Evolutionary conservation across 306 rosid species (phyloP).

Genomic region (Vigna mungo): DNA sequence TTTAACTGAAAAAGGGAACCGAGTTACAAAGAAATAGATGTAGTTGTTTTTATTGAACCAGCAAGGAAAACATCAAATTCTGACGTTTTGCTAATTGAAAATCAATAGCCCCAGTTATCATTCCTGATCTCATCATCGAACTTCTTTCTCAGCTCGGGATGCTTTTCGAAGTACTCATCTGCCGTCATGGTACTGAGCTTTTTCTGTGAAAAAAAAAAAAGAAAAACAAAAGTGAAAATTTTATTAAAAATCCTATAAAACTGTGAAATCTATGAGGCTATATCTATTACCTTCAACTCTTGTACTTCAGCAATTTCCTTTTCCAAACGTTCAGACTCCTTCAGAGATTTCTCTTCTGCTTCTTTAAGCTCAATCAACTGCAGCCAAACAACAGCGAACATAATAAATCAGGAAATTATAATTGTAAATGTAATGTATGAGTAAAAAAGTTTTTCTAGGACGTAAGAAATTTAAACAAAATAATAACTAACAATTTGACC

Average conservation of each 20-base stretch:
- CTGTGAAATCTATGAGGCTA: background rate
- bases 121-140: conserved; percentile 95
- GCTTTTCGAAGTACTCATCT: conserved; percentile 87
- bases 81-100: conserved; percentile 45
- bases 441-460: background rate
- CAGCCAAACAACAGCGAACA: conserved; percentile 33
- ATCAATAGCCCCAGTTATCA: conserved; percentile 93
- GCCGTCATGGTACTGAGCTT: conserved; percentile 95
- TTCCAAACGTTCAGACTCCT: conserved; percentile 94
- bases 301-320: conserved; percentile 85
- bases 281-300: conserved; percentile 78
- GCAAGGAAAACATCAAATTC: conserved; percentile 48
- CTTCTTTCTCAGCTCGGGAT: conserved; percentile 91
- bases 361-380: conserved; percentile 94
- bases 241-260: background rate
- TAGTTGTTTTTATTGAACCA: conserved; percentile 64
- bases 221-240: conserved; percentile 34
- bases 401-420: background rate
- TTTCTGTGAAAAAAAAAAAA: conserved; percentile 55
- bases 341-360: conserved; percentile 81
- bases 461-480: background rate
- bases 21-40: conserved; percentile 51
- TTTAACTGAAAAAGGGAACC: conserved; percentile 16
- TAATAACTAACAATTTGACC: background rate
- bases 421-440: conserved; percentile 1